Evolutionary conservation across 768 basidiomycete species (phyloP).

Genomic region (Calocera viscosa): DNA sequence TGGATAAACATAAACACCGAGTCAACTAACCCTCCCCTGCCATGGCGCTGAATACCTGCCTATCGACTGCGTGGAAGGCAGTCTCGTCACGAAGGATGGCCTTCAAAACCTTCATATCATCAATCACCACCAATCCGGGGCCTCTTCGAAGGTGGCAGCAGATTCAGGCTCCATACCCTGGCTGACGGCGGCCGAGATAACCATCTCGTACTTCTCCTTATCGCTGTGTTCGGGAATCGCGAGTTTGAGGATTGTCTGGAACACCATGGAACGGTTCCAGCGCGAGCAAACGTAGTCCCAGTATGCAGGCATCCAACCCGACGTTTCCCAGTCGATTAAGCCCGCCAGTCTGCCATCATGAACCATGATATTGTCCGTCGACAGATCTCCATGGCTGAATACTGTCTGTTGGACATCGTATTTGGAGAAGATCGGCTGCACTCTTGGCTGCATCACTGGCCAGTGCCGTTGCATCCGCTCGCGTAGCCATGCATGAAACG

Average conservation of each 20-base stretch:
- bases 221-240: no score
- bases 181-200: no score
- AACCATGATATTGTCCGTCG: not conserved
- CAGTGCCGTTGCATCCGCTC: not conserved
- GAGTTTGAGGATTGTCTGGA: not conserved
- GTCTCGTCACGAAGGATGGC: no score
- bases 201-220: no score
- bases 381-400: conserved; percentile 8
- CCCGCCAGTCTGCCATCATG: not conserved
- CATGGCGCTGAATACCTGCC: no score
- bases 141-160: no score
- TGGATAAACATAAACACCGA: no score
- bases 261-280: not conserved
- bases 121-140: no score
- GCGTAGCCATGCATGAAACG: not conserved
- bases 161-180: no score
- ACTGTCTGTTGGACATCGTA: not conserved
- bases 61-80: no score
- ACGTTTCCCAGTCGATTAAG: conserved; percentile 8
- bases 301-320: not conserved
- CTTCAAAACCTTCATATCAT: no score
- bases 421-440: not conserved
- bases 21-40: no score
- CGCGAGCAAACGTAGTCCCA: not conserved
- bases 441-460: not conserved